Evolutionary conservation across 768 basidiomycete genomes (phyloP).

Genomic region (Gymnopilus dilepis): DNA sequence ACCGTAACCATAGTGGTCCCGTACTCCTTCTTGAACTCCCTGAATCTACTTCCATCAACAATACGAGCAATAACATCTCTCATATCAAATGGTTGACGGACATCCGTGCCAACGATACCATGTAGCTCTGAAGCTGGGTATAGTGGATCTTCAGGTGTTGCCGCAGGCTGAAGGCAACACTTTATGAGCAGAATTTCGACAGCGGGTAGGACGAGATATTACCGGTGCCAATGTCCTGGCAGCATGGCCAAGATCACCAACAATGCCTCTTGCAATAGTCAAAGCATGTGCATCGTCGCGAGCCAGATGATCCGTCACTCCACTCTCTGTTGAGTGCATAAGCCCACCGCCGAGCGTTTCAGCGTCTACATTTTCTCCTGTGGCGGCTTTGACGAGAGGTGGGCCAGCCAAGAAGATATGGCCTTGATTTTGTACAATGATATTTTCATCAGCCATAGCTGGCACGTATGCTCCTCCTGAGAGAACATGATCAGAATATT

Average conservation of each 20-base stretch:
- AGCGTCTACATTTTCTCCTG: conserved; percentile 91
- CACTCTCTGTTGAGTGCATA: conserved; percentile 92
- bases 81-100: conserved; percentile 91
- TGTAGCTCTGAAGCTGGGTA: conserved; percentile 85
- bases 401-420: conserved; percentile 95
- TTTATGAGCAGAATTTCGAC: neutral
- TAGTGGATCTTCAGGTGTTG: conserved; percentile 69
- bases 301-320: conserved; percentile 89
- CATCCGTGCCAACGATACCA: conserved; percentile 90
- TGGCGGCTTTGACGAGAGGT: conserved; percentile 93
- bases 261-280: conserved; percentile 73
- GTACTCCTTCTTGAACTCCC: conserved; percentile 97
- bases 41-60: conserved; percentile 89
- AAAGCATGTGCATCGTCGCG: conserved; percentile 87
- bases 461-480: conserved; percentile 91
- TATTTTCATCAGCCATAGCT: conserved; percentile 95
- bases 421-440: conserved; percentile 90
- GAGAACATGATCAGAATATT: conserved; percentile 1
- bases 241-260: conserved; percentile 77
- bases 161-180: conserved; percentile 52
- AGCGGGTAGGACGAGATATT: conserved; percentile 30
- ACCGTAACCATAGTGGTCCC: conserved; percentile 91
- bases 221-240: conserved; percentile 57
- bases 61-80: conserved; percentile 90
- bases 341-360: conserved; percentile 89